Percentiles rank a stretch among this genome's conserved stretches.
These are phyloP conservation scores for Colletotrichum scovillei DNA, from an alignment of 2,329 filamentous ascomycete genomes.

Conservation along the genomic window DNA sequence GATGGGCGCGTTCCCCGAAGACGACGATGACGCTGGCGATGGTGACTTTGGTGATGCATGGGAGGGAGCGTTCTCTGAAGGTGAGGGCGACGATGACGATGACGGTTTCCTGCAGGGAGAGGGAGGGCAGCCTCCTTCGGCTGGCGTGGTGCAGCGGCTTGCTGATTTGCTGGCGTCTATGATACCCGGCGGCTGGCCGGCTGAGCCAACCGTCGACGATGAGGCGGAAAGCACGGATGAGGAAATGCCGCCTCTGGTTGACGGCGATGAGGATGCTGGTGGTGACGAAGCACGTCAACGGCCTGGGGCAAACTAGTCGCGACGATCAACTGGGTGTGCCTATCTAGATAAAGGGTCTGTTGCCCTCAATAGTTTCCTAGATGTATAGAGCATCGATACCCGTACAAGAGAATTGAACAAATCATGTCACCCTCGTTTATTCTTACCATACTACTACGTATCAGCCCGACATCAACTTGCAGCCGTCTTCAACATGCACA, in stretches of 20 bases:
- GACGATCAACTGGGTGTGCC: not conserved
- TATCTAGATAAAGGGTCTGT: not conserved
- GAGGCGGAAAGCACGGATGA: conserved; percentile 27
- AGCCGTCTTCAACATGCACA: not conserved
- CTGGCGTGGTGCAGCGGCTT: conserved; percentile 23
- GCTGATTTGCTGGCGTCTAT: conserved; percentile 22
- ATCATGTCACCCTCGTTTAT: too few relatives aligned
- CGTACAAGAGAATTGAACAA: not conserved
- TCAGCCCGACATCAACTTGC: not conserved
- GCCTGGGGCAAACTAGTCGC: not conserved
- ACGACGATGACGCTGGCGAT: conserved; percentile 21
- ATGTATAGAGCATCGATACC: not conserved
- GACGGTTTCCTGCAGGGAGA: conserved; percentile 21
- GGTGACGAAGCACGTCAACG: not conserved
- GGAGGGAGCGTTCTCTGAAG: conserved; percentile 34
- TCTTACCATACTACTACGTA: too few relatives aligned
- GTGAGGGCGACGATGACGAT: not conserved
- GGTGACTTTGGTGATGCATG: conserved; percentile 17
- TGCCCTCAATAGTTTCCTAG: not conserved
- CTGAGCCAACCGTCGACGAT: conserved; percentile 33
- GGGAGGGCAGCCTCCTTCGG: conserved; percentile 9
- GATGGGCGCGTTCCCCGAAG: conserved; percentile 29
- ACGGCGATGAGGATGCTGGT: not conserved
- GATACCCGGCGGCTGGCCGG: conserved; percentile 25
- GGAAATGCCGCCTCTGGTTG: not conserved